Base-by-base conservation (phyloP, 2,329 filamentous ascomycete genomes). In the Proliferodiscus dingleyae region DNA sequence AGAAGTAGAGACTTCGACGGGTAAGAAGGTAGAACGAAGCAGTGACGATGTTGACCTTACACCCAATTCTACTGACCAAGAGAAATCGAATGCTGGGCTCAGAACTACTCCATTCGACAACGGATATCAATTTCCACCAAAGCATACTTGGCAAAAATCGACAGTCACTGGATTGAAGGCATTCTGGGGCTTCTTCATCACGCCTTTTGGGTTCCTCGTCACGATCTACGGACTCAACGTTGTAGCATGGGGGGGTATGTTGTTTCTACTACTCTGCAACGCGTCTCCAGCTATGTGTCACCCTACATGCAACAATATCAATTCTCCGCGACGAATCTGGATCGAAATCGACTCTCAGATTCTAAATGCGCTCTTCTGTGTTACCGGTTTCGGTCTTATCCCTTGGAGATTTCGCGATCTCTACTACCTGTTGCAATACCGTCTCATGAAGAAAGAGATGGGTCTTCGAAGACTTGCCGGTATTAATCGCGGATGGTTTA, bases 221-320 rank as follows among this genome's bases (percentile, higher is more conserved):
- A 85, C 82, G 2, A 64, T 95, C 5, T 95, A 94, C 65, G 81
- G 84, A 10, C 74, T 93, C 46, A 90, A 91, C 53, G 77, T 95
- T 16, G 79, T 95, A 8, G 89, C 86, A 0, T 95, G 89, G 89
- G 89, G 89, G 41, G 88, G 85, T 47, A 95, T 95, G 89, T 74
- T 95, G 26, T 94, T 95, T 67, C 71, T 95, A 15, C 72, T 95
- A 2, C 78, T 95, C 21, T 85, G 83, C 70, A 87, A 89, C 58
- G 87, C 76, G 45, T 71, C 79, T 2, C 82, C 83, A 5, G 79
- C 80, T 49, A 89, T 89, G 85, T 89, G 87, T 70, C 69, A 73
- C 55, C 82, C 76, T 0, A 70, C 70, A 28, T 91, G 87, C 68
- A 75, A 87, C 61, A 73, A 86, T 54, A 82, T 88, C 61, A 71